Conservation (phyloP, 345 rosid species). For the Toxicodendron radicans region DNA sequence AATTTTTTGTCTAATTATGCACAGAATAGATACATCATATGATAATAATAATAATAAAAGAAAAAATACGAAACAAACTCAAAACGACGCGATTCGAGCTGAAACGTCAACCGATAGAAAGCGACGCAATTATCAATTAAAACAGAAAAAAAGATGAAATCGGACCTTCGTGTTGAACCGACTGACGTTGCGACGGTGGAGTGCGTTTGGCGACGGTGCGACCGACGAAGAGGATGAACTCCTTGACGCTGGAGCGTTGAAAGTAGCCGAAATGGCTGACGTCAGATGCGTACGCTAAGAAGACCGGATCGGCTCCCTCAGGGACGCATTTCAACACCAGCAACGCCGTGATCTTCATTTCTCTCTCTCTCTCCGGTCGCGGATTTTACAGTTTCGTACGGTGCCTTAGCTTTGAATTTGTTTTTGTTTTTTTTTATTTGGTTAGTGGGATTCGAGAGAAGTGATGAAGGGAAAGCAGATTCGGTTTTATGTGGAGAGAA, state of each 20-base stretch:
- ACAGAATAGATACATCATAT: too few species aligned
- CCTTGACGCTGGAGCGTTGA: slow-evolving; percentile 81
- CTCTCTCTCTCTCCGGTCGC: not conserved
- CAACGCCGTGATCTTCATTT: slow-evolving; percentile 92
- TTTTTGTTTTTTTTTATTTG: too few species aligned
- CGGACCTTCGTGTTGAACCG: slow-evolving; percentile 89
- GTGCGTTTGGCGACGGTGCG: slow-evolving; percentile 96
- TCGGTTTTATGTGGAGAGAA: not conserved
- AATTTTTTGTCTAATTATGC: too few species aligned
- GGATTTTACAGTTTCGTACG: not conserved
- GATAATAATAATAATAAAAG: too few species aligned
- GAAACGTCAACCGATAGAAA: too few species aligned
- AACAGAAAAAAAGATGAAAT: not conserved
- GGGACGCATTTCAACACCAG: slow-evolving; percentile 72
- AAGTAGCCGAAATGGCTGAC: slow-evolving; percentile 92
- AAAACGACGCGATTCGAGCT: too few species aligned
- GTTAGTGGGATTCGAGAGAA: not conserved
- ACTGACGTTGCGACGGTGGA: slow-evolving; percentile 81
- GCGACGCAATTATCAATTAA: too few species aligned
- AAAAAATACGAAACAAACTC: too few species aligned
- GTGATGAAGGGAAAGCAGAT: not conserved
- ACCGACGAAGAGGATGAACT: slow-evolving; percentile 79
- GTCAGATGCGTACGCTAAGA: slow-evolving; percentile 69
- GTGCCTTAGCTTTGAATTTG: not conserved
- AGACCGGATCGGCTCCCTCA: slow-evolving; percentile 65